These are phyloP conservation scores for Epichloe gansuensis DNA, from an alignment of 2,329 filamentous ascomycete species.

Conservation along the genomic window DNA sequence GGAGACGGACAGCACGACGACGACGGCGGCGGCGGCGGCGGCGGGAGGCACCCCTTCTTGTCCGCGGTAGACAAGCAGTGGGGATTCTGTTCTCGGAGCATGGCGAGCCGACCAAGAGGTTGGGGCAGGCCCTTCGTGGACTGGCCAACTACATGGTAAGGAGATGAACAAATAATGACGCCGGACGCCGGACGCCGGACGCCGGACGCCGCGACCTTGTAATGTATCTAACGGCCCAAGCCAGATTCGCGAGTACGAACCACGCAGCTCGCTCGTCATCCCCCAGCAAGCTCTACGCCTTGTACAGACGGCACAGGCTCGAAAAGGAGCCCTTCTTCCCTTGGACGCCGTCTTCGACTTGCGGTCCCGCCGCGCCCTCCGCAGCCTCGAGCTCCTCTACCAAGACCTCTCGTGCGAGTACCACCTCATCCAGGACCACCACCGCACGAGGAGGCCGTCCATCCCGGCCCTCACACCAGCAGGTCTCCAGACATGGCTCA, in stretches of 20 bases:
- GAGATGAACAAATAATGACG: neutral
- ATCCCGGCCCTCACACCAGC: constrained; percentile 53
- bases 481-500: constrained; percentile 64
- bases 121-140: constrained; percentile 60
- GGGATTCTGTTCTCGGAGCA: constrained; percentile 58
- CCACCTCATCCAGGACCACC: constrained; percentile 46
- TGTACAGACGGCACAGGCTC: constrained; percentile 57
- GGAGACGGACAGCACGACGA: neutral
- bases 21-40: too few species aligned
- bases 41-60: constrained; percentile 1
- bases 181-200: too few species aligned
- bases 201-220: too few species aligned
- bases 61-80: constrained; percentile 57
- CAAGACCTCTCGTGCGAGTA: constrained; percentile 44
- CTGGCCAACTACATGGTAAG: constrained; percentile 62
- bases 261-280: constrained; percentile 44
- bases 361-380: constrained; percentile 14
- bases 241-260: constrained; percentile 22
- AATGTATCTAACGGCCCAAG: neutral
- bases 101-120: constrained; percentile 53
- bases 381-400: constrained; percentile 37
- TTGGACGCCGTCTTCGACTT: constrained; percentile 51
- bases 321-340: constrained; percentile 50
- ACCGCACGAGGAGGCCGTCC: constrained; percentile 37
- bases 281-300: constrained; percentile 63